phyloP scores from a whole-genome alignment of 768 basidiomycete species.

The Russula foetens region DNA sequence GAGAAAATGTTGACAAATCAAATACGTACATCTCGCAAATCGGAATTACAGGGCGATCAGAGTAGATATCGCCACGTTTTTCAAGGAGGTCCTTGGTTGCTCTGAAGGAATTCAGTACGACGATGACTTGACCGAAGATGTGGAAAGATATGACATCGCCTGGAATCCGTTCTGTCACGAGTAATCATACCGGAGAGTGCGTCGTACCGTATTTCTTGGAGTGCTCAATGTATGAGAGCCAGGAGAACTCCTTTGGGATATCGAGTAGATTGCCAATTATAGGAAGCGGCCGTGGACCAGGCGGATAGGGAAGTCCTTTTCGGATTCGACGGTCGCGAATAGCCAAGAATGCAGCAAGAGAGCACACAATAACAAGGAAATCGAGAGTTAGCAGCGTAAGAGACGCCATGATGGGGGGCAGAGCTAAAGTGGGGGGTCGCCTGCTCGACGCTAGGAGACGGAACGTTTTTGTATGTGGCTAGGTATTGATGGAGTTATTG shows the following conservation, averaged over 20 bases:
- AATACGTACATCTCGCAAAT: background rate
- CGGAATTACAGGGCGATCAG: background rate
- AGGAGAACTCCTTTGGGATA: background rate
- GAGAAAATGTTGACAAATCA: background rate
- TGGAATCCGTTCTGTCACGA: background rate
- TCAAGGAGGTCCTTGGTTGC: conserved; percentile 45
- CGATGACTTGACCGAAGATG: conserved; percentile 37
- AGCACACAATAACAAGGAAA: background rate
- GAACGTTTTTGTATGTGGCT: too few species aligned
- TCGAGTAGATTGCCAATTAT: background rate
- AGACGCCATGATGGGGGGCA: too few species aligned
- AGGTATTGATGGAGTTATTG: too few species aligned
- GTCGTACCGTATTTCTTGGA: background rate
- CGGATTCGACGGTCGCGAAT: background rate
- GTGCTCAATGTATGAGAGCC: background rate
- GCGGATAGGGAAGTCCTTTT: background rate
- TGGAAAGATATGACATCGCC: conserved; percentile 12
- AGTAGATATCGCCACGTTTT: conserved; percentile 35
- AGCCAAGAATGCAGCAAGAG: background rate
- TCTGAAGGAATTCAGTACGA: conserved; percentile 40
- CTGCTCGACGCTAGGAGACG: too few species aligned
- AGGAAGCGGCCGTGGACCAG: background rate
- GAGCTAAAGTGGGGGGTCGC: too few species aligned
- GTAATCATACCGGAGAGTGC: background rate
- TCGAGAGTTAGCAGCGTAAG: background rate